Evolutionary conservation across 225 moss, liverwort and hornwort species (phyloP).

Genomic region (Polytrichum formosum): DNA sequence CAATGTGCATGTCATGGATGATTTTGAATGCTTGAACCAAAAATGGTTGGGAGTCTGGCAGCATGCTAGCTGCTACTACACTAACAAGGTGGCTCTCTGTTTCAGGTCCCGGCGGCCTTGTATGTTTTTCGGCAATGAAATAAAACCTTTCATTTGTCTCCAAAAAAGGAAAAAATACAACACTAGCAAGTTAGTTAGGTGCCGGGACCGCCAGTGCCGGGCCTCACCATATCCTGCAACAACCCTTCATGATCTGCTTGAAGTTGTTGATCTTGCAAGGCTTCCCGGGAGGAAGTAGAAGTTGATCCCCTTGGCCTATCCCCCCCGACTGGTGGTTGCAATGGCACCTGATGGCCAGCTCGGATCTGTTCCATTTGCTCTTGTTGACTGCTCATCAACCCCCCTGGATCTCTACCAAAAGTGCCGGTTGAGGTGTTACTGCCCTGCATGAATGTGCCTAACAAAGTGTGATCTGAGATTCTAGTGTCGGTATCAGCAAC

Average conservation of each 20-base stretch:
- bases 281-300: not conserved
- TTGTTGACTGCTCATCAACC: not conserved
- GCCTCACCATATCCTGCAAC: slow-evolving; percentile 57
- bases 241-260: slow-evolving; percentile 26
- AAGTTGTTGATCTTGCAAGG: slow-evolving; percentile 1
- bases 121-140: too few species aligned
- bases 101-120: too few species aligned
- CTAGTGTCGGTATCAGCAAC: slow-evolving; percentile 24
- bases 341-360: not conserved
- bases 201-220: slow-evolving; percentile 31
- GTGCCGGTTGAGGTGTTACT: slow-evolving; percentile 7
- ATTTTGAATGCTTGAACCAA: slow-evolving; percentile 26
- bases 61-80: not conserved
- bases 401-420: slow-evolving; percentile 12
- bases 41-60: slow-evolving; percentile 21
- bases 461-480: slow-evolving; percentile 26
- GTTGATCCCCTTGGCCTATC: not conserved
- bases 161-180: too few species aligned
- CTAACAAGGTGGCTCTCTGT: too few species aligned
- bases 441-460: slow-evolving; percentile 26
- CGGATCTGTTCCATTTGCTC: slow-evolving; percentile 8
- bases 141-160: too few species aligned
- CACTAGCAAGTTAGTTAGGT: not conserved
- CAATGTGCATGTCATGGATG: slow-evolving; percentile 46
- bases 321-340: slow-evolving; percentile 2